Evolutionary conservation across 2,329 filamentous ascomycete genomes (phyloP).

Genomic region (Ophiobolus disseminans): DNA sequence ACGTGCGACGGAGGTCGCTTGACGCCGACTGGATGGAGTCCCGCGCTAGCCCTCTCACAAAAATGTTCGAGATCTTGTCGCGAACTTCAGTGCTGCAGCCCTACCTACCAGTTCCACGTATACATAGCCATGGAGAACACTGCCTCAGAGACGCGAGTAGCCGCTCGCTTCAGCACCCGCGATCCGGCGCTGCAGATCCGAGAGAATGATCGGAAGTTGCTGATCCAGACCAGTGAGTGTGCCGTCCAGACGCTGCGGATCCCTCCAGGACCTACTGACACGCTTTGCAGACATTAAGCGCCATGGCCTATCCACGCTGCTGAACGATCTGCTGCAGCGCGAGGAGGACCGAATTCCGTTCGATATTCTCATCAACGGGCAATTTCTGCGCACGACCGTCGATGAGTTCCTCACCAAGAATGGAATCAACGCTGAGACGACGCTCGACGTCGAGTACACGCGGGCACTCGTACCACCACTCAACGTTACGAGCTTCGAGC

Average conservation of each 20-base stretch:
- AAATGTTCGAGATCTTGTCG: slow-evolving; percentile 27
- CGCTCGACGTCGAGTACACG: slow-evolving; percentile 89
- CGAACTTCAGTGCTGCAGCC: slow-evolving; percentile 22
- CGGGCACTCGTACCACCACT: slow-evolving; percentile 87
- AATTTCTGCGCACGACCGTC: slow-evolving; percentile 86
- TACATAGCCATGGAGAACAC: slow-evolving; percentile 34
- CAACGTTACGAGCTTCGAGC: slow-evolving; percentile 90
- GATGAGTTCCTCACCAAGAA: slow-evolving; percentile 88
- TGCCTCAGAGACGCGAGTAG: slow-evolving; percentile 40
- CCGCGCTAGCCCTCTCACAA: slow-evolving; percentile 39
- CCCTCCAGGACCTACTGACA: slow-evolving; percentile 13
- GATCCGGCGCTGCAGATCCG: slow-evolving; percentile 41
- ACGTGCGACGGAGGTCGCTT: slow-evolving; percentile 23
- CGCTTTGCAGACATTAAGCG: slow-evolving; percentile 35
- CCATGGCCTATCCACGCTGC: slow-evolving; percentile 63
- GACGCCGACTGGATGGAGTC: slow-evolving; percentile 29
- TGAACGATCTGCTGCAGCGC: slow-evolving; percentile 66
- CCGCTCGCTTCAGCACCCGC: slow-evolving; percentile 46
- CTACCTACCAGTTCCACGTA: slow-evolving; percentile 7
- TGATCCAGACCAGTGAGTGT: slow-evolving; percentile 43
- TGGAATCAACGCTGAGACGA: slow-evolving; percentile 87
- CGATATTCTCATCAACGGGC: slow-evolving; percentile 95
- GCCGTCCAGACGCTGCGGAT: too few species aligned
- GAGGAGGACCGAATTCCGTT: slow-evolving; percentile 74
- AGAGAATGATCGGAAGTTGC: slow-evolving; percentile 40